Evolutionary conservation across 306 rosid species (phyloP).

Genomic region (Dalbergia oliveri): DNA sequence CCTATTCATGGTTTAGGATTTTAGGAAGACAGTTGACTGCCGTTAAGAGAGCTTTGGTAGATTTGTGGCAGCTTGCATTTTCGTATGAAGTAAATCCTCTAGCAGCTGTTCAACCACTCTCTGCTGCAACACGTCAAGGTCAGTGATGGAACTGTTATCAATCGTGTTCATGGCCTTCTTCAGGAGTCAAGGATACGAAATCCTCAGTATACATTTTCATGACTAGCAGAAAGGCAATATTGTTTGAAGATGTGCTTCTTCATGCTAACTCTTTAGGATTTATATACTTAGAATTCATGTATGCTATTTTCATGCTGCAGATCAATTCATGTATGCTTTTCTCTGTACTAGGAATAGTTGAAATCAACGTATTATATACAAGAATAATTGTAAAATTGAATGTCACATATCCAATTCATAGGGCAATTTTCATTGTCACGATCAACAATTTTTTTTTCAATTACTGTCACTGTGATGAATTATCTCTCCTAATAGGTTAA

Average conservation of each 20-base stretch:
- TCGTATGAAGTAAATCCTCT: slow-evolving; percentile 92
- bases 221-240: slow-evolving; percentile 3
- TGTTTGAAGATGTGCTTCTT: slow-evolving; percentile 28
- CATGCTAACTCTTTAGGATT: slow-evolving; percentile 22
- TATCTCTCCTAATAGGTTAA: no score
- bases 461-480: no score
- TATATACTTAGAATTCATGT: background rate
- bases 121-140: slow-evolving; percentile 51
- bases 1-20: slow-evolving; percentile 54
- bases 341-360: slow-evolving; percentile 14
- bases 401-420: slow-evolving; percentile 2
- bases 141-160: slow-evolving; percentile 49
- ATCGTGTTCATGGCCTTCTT: slow-evolving; percentile 25
- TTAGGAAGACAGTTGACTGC: slow-evolving; percentile 55
- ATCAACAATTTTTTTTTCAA: background rate
- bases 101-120: slow-evolving; percentile 75
- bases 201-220: slow-evolving; percentile 14
- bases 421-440: slow-evolving; percentile 9
- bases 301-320: background rate
- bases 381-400: background rate
- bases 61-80: slow-evolving; percentile 91
- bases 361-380: background rate
- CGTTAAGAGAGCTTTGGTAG: slow-evolving; percentile 66
- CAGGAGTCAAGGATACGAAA: slow-evolving; percentile 27
- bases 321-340: slow-evolving; percentile 7